Evolutionary conservation across 2,329 filamentous ascomycete genomes (phyloP).

Genomic region (Tolypocladium guangdongense): DNA sequence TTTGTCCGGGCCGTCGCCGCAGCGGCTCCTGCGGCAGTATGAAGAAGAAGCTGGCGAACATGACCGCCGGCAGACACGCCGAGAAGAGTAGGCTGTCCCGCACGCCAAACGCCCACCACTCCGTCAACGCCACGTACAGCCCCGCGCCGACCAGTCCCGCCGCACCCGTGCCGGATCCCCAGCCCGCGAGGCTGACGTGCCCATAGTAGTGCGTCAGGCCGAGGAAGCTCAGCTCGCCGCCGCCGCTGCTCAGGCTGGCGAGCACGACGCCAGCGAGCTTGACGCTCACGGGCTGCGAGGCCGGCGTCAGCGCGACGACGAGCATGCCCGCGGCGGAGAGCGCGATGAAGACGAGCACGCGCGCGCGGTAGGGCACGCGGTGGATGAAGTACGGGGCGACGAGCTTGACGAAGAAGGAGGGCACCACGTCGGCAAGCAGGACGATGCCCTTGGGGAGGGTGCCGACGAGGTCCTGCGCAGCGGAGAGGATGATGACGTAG

Average conservation of each 20-base stretch:
- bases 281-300: constrained; percentile 50
- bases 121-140: constrained; percentile 77
- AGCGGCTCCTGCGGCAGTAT: constrained; percentile 63
- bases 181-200: constrained; percentile 73
- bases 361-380: constrained; percentile 64
- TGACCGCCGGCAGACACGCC: constrained; percentile 67
- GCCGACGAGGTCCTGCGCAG: constrained; percentile 90
- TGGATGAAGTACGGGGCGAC: constrained; percentile 92
- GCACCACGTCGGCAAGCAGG: constrained; percentile 83
- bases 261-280: constrained; percentile 79
- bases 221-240: constrained; percentile 82
- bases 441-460: constrained; percentile 87
- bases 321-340: constrained; percentile 82
- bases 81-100: constrained; percentile 64
- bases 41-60: constrained; percentile 79
- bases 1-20: constrained; percentile 28
- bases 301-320: constrained; percentile 69
- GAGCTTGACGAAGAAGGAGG: constrained; percentile 80
- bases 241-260: constrained; percentile 76
- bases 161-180: constrained; percentile 86
- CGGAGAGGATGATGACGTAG: constrained; percentile 92
- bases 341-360: constrained; percentile 62
- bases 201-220: constrained; percentile 92
- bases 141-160: constrained; percentile 81
- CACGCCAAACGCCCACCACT: constrained; percentile 65